Base-by-base conservation (phyloP, 2,329 filamentous ascomycete genomes). In the Diplocarpon mali region DNA sequence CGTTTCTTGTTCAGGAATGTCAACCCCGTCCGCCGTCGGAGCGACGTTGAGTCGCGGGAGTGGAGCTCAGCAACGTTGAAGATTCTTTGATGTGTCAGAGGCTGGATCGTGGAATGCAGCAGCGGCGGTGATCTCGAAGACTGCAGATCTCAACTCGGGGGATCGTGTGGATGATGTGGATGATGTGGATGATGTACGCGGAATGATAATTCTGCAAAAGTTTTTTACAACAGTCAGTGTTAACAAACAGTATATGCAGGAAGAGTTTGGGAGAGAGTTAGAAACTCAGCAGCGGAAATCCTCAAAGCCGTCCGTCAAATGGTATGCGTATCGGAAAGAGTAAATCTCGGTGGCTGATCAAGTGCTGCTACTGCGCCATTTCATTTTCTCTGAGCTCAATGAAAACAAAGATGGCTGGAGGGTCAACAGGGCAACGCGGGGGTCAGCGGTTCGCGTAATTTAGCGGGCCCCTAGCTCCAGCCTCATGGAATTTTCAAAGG, bases 11-110 rank as follows among this genome's bases (percentile, higher is more conserved):
- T 53, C 24, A 35, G 53, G 42, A 52, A 55, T 58, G 53, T 55
- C 44, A 56, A 58, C 60, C 57, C 57, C 56, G 57, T 57, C 59
- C n/a, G n/a, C 57, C 6, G 46, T 46, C 50, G 54, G 57, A 59
- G 57, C 44, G 58, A 60, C 57, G 46, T 53, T 47, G 58, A 57
- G 57, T 51, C 51, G 55, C 53, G 56, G 54, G 43, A 44, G 55
- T 59, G 57, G 57, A 60, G 59, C 59, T 54, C 52, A 44, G 50
- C 56, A 56, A 53, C 48, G 49, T 52, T 50, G 38, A 38, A 46
- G 46, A 27, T 42, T 48, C 36, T 42, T 38, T 29, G 40, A 37
- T 42, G 45, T 43, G 39, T 50, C 48, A 45, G 38, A 49, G 36
- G 20, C 20, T 24, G 20, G 20, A 24, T 24, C 20, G 20, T 24